Evolutionary conservation across 2,329 filamentous ascomycete species (phyloP).

Genomic region (Alternaria solani): DNA sequence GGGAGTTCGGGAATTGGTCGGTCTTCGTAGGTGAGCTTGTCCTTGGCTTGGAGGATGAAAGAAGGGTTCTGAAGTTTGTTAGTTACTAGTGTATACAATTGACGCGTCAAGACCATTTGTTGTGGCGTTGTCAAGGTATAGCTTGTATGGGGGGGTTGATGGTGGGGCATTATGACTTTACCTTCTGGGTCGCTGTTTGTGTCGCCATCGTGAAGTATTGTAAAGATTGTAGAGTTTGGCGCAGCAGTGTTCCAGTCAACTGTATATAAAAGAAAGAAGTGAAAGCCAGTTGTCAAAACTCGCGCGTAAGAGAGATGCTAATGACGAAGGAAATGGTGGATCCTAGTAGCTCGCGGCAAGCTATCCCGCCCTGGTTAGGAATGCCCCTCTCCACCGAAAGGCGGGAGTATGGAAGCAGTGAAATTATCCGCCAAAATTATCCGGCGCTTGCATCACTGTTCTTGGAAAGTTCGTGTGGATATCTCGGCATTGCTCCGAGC

Average conservation of each 20-base stretch:
- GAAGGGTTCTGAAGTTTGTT: constrained; percentile 70
- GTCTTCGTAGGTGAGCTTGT: constrained; percentile 77
- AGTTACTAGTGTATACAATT: constrained; percentile 20
- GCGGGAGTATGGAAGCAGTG: constrained; percentile 29
- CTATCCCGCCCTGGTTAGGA: constrained; percentile 37
- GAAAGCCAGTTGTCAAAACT: constrained; percentile 16
- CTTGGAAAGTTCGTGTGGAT: constrained; percentile 25
- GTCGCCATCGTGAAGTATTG: constrained; percentile 35
- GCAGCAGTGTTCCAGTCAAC: not conserved
- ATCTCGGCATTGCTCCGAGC: constrained; percentile 31
- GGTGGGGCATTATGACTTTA: constrained; percentile 43
- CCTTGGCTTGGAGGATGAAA: constrained; percentile 80
- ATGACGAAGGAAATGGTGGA: constrained; percentile 40
- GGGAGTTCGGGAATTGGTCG: constrained; percentile 74
- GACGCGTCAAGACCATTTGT: constrained; percentile 9
- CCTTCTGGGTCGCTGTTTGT: constrained; percentile 43
- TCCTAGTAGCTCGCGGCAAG: constrained; percentile 34
- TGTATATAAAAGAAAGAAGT: constrained; percentile 12
- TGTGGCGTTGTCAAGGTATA: constrained; percentile 13
- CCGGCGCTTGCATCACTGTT: constrained; percentile 37
- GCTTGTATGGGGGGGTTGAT: constrained; percentile 35
- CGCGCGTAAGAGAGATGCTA: constrained; percentile 30
- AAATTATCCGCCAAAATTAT: constrained; percentile 48
- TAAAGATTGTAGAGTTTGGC: not conserved
- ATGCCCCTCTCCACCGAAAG: constrained; percentile 32